phyloP scores from a whole-genome alignment of 2,329 filamentous ascomycete species.

The Fusarium sp. region DNA sequence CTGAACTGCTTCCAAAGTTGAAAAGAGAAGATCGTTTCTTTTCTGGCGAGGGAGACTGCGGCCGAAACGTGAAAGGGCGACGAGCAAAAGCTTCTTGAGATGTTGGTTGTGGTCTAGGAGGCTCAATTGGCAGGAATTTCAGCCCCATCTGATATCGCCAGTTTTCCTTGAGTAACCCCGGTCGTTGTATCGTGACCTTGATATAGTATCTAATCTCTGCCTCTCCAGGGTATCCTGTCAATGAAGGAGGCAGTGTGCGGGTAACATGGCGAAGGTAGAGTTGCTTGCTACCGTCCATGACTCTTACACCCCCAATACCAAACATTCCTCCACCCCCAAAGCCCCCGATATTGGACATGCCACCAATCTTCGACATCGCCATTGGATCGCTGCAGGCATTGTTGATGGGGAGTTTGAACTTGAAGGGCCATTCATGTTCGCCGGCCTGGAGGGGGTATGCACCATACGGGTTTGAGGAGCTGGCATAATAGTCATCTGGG shows the following conservation, averaged over 20 bases:
- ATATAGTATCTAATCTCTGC: constrained; percentile 95
- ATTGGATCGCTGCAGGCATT: constrained; percentile 73
- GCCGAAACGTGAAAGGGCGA: constrained; percentile 71
- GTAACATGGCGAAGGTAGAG: constrained; percentile 78
- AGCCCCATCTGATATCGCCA: constrained; percentile 77
- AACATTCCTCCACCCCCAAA: constrained; percentile 61
- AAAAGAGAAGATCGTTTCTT: constrained; percentile 73
- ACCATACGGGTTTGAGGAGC: constrained; percentile 56
- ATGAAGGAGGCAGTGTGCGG: constrained; percentile 86
- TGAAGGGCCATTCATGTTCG: constrained; percentile 80
- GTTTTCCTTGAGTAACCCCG: constrained; percentile 90
- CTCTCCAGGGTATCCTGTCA: constrained; percentile 86
- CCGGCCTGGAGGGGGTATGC: constrained; percentile 74
- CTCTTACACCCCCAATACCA: constrained; percentile 65
- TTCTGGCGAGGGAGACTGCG: constrained; percentile 53
- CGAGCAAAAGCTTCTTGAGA: constrained; percentile 87
- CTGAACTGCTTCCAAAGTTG: constrained; percentile 53
- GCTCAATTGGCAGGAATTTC: constrained; percentile 93
- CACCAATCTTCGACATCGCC: constrained; percentile 65
- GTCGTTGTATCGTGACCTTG: constrained; percentile 94
- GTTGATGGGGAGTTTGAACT: constrained; percentile 82
- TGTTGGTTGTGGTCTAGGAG: constrained; percentile 75
- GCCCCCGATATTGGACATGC: constrained; percentile 67
- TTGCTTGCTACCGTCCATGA: constrained; percentile 74
- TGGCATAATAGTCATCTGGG: constrained; percentile 65